Conservation (phyloP, 129 eudicot species). For the Helianthus annuus region HanXRQr2.0-SUNRISE NC_035434.2:167947489-167947988, state of each 20-base stretch:
- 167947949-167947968: too few species aligned
- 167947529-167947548: constrained; percentile 12
- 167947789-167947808: too few species aligned
- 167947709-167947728: constrained; percentile 40
- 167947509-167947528: background rate
- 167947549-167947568: background rate
- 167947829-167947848: too few species aligned
- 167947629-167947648: constrained; percentile 17
- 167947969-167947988: too few species aligned
- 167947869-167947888: too few species aligned
- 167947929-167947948: too few species aligned
- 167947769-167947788: background rate
- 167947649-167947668: constrained; percentile 28
- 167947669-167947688: constrained; percentile 23
- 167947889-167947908: too few species aligned
- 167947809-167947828: too few species aligned
- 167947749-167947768: constrained; percentile 25
- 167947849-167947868: too few species aligned
- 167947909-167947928: too few species aligned
- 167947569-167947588: constrained; percentile 30
- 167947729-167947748: constrained; percentile 39
- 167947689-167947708: constrained; percentile 41
- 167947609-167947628: constrained; percentile 19
- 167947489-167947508: too few species aligned
- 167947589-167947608: constrained; percentile 23